phyloP scores from a whole-genome alignment of 495 filamentous ascomycete genomes.

The Hyaloscypha bicolor region DNA sequence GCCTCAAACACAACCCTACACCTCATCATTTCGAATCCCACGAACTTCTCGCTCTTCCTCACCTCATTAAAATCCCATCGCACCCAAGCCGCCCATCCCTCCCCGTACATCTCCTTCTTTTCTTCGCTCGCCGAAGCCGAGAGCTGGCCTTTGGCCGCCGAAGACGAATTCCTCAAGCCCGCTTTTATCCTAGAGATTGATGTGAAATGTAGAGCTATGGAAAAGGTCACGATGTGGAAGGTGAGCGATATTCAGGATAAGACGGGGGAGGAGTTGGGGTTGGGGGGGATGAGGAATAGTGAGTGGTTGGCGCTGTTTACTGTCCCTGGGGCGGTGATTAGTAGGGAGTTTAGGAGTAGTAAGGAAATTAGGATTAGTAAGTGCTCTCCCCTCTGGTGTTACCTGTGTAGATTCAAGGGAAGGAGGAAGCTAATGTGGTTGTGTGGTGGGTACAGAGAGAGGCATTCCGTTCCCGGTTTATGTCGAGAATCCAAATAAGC shows the following conservation, averaged over 20 bases:
- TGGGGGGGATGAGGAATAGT: not conserved
- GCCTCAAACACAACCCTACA: not conserved
- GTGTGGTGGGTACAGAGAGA: not conserved
- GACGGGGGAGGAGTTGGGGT: not conserved
- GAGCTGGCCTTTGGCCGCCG: not conserved
- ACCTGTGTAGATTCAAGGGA: too few species aligned
- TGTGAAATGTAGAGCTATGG: not conserved
- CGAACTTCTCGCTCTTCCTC: not conserved
- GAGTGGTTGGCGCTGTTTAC: not conserved
- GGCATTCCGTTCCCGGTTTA: not conserved
- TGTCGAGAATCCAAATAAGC: not conserved
- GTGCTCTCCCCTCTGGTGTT: not conserved
- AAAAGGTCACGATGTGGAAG: not conserved
- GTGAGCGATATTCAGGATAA: not conserved
- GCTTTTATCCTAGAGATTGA: not conserved
- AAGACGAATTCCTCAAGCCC: not conserved
- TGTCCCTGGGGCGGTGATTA: not conserved
- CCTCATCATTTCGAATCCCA: not conserved
- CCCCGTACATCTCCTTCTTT: not conserved
- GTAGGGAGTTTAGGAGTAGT: not conserved
- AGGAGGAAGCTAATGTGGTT: not conserved
- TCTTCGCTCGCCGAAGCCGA: not conserved
- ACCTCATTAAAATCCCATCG: not conserved
- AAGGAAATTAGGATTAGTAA: not conserved
- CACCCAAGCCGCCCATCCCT: not conserved